These are phyloP conservation scores for Pseudogymnoascus sp. DNA, from an alignment of 2,329 filamentous ascomycete genomes.

Conservation along the genomic window DNA sequence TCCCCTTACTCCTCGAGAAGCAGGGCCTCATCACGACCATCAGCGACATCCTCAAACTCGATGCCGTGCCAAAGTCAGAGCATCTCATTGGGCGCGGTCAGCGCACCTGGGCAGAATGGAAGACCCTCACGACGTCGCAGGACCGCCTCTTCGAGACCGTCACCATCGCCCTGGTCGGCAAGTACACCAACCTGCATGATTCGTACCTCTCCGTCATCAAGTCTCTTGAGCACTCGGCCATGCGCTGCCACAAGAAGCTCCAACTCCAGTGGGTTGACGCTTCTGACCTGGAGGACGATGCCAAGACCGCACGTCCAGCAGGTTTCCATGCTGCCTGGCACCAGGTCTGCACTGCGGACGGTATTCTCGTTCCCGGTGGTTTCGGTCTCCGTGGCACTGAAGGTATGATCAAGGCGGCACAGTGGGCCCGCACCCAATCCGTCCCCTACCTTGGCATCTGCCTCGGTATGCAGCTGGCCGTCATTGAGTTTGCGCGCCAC, in stretches of 20 bases:
- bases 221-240: slow-evolving; percentile 81
- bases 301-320: slow-evolving; percentile 53
- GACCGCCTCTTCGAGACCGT: slow-evolving; percentile 61
- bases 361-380: slow-evolving; percentile 50
- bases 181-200: slow-evolving; percentile 79
- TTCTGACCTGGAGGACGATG: slow-evolving; percentile 66
- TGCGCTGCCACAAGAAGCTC: slow-evolving; percentile 74
- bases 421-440: slow-evolving; percentile 75
- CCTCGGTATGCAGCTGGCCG: slow-evolving; percentile 85
- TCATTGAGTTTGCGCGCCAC: slow-evolving; percentile 79
- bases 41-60: slow-evolving; percentile 55
- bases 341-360: slow-evolving; percentile 59
- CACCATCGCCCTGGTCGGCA: slow-evolving; percentile 80
- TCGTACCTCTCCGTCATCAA: slow-evolving; percentile 80
- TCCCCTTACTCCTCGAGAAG: slow-evolving; percentile 81
- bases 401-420: slow-evolving; percentile 83
- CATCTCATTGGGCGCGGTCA: slow-evolving; percentile 53
- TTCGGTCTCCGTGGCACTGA: slow-evolving; percentile 71
- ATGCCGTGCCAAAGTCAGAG: slow-evolving; percentile 44
- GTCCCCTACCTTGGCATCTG: slow-evolving; percentile 84
- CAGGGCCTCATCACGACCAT: slow-evolving; percentile 68
- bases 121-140: slow-evolving; percentile 57
- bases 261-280: slow-evolving; percentile 80
- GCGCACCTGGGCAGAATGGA: slow-evolving; percentile 73
- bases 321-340: slow-evolving; percentile 84